These are phyloP conservation scores for Pythium coloratum DNA, from an alignment of 352 stramenopile species.

Conservation along the genomic window DNA sequence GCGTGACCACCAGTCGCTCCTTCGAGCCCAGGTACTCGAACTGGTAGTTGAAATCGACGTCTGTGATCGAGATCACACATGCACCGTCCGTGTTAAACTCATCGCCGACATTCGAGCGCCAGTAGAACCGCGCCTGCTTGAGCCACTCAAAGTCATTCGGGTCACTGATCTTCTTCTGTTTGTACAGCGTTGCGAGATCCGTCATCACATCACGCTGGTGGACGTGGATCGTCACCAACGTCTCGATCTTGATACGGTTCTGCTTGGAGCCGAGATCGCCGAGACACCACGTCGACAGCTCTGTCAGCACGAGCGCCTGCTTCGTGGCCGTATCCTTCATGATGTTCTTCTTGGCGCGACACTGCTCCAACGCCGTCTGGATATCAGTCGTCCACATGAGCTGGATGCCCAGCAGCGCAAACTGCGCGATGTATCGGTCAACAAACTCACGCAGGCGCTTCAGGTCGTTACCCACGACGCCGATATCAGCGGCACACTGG, in stretches of 20 bases:
- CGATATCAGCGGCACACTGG: constrained; percentile 92
- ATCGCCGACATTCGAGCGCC: constrained; percentile 91
- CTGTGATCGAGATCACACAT: constrained; percentile 97
- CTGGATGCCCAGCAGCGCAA: constrained; percentile 95
- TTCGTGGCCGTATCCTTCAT: constrained; percentile 97
- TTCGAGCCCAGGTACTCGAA: constrained; percentile 98
- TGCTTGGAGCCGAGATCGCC: constrained; percentile 95
- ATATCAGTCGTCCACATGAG: constrained; percentile 97
- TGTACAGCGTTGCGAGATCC: constrained; percentile 92
- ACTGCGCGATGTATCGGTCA: constrained; percentile 94
- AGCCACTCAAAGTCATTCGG: constrained; percentile 99
- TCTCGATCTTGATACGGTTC: constrained; percentile 98
- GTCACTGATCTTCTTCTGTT: constrained; percentile 96
- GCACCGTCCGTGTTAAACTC: constrained; percentile 94
- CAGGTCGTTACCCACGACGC: constrained; percentile 89
- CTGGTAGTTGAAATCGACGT: constrained; percentile 99
- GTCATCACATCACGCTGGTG: constrained; percentile 98
- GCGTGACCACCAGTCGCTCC: constrained; percentile 96
- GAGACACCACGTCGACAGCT: constrained; percentile 96
- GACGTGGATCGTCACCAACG: constrained; percentile 97
- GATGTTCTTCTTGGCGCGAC: constrained; percentile 95
- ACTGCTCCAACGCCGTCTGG: constrained; percentile 94
- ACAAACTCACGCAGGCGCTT: constrained; percentile 94
- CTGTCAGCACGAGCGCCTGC: constrained; percentile 91
- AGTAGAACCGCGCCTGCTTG: constrained; percentile 99